Conservation (phyloP, 83 land plant species). For the Diphasiastrum complanatum region DNA sequence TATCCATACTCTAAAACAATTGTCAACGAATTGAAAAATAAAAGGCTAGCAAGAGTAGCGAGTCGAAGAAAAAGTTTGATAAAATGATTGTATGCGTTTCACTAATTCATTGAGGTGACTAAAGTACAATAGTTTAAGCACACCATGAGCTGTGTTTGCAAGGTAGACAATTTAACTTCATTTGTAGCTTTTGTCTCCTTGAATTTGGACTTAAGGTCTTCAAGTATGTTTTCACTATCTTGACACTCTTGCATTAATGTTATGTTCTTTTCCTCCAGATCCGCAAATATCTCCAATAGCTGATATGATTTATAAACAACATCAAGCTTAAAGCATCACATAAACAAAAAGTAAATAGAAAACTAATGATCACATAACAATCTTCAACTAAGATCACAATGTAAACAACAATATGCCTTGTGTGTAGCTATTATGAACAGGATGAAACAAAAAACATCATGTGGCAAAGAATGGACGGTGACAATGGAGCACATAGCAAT, state of each 20-base stretch:
- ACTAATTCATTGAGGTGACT: not conserved
- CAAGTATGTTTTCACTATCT: slow-evolving; percentile 25
- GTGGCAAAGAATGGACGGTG: no score
- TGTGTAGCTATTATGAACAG: no score
- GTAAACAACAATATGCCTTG: no score
- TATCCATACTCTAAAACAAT: not conserved
- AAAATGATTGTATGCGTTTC: not conserved
- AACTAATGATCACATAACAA: no score
- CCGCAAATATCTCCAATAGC: slow-evolving; percentile 33
- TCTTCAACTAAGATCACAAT: no score
- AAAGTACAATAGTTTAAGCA: not conserved
- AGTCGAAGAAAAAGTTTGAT: no score
- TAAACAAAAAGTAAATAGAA: no score
- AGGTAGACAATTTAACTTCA: slow-evolving; percentile 23
- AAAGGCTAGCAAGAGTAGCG: no score
- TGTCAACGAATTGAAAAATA: not conserved
- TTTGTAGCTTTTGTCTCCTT: slow-evolving; percentile 16
- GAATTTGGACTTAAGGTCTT: slow-evolving; percentile 24
- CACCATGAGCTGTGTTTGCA: slow-evolving; percentile 22
- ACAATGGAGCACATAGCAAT: no score
- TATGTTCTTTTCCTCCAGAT: slow-evolving; percentile 32
- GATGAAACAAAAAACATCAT: no score
- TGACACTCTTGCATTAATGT: slow-evolving; percentile 35
- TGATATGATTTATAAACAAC: no score
- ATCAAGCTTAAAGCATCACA: no score